Base-by-base conservation (phyloP, 2,329 filamentous ascomycete genomes). In the Arthrinium puccinioides region DNA sequence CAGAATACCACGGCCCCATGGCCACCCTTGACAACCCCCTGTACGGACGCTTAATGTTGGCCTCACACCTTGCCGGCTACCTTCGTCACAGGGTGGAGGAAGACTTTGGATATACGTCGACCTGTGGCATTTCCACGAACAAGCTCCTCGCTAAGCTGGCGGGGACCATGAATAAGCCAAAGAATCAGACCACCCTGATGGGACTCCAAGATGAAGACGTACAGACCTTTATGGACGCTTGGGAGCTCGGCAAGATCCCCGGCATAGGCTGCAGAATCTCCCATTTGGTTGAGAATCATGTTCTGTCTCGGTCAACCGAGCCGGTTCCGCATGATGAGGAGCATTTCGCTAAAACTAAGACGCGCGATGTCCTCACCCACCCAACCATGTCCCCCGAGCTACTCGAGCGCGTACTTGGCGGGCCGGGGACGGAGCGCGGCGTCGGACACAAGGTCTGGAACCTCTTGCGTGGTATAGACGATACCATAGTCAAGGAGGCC, bases 121-220 rank as follows among this genome's bases (percentile, higher is more conserved):
- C 89, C 1, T 88, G 86, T 28, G 90, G 90, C 4, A 79, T 97
- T 16, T 83, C 88, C 3, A 94, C 87, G 1, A 90, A 83, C 52
- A 97, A 97, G 59, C 61, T 90, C 5, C 68, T 95, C 9, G 79
- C 85, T 41, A 97, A 97, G 59, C 71, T 97, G 11, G 85, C 80
- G 9, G 90, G 90, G 10, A 84, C 79, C 56, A 67, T 82, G 41
- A 79, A 96, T 56, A 97, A 97, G 62, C 90, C 90, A 1, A 81
- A 82, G 41, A 83, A 78, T 43, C 92, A 97, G 59, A 97, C 90
- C 0, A 87, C 85, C 0, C 65, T 97, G 7, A 61, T 94, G 29
- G 79, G 84, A 5, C 76, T 83, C 2, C 74, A 76, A 37, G 64
- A 67, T 4, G 49, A 61, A 11, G 59, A 80, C 41, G 70, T 84